Conservation (phyloP, 306 rosid species). For the Calophaca sinica region DNA sequence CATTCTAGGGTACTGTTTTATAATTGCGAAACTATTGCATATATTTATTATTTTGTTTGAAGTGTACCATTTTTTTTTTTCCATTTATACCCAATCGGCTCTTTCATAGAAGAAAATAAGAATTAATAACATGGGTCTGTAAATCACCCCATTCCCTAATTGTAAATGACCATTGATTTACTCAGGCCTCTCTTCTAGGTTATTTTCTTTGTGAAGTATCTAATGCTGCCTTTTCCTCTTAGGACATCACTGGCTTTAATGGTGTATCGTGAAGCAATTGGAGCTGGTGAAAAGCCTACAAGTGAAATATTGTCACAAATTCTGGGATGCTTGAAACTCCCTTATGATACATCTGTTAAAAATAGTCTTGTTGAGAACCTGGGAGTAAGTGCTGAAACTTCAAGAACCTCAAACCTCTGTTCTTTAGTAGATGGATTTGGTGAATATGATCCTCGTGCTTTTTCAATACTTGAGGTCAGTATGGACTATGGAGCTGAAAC, state of each 20-base stretch:
- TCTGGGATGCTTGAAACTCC: constrained; percentile 90
- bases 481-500: constrained; percentile 50
- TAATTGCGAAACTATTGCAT: constrained; percentile 28
- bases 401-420: constrained; percentile 67
- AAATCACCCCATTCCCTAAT: constrained; percentile 20
- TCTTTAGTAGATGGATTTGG: constrained; percentile 93
- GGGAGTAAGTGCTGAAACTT: constrained; percentile 62
- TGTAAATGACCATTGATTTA: constrained; percentile 36
- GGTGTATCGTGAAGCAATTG: constrained; percentile 79
- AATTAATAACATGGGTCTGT: constrained; percentile 28
- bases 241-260: constrained; percentile 88
- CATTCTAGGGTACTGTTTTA: constrained; percentile 5
- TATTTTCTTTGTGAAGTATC: constrained; percentile 43
- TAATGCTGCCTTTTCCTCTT: constrained; percentile 44
- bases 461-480: constrained; percentile 90
- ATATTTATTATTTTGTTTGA: constrained; percentile 19
- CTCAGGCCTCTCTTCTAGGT: constrained; percentile 40
- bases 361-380: constrained; percentile 73
- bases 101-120: constrained; percentile 1
- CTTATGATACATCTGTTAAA: constrained; percentile 66
- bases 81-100: background rate
- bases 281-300: constrained; percentile 75
- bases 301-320: constrained; percentile 76
- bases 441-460: constrained; percentile 91
- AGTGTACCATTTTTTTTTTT: background rate